These are phyloP conservation scores for Leishmania tarentolae DNA, from an alignment of 208 protist genomes.

Conservation along the genomic window DNA sequence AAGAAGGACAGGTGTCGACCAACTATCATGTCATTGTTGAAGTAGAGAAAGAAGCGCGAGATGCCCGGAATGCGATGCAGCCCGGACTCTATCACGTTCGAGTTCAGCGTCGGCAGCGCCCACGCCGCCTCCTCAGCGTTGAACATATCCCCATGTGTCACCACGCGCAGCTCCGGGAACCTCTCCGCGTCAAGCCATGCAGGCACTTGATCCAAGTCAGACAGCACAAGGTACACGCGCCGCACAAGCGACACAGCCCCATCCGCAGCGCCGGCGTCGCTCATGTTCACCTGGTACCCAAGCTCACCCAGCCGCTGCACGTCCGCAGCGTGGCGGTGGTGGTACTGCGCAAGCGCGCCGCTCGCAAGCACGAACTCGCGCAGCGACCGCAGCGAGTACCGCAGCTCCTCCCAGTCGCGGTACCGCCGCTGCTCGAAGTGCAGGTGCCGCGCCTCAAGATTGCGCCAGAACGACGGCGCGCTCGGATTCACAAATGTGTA, in stretches of 20 bases:
- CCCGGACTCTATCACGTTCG: slow-evolving; percentile 39
- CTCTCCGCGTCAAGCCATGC: slow-evolving; percentile 39
- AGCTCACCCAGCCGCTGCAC: slow-evolving; percentile 26
- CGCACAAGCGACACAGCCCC: slow-evolving; percentile 30
- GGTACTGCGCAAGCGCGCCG: slow-evolving; percentile 30
- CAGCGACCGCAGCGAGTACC: slow-evolving; percentile 52
- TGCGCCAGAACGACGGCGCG: slow-evolving; percentile 32
- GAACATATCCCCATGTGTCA: slow-evolving; percentile 48
- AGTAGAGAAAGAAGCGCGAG: slow-evolving; percentile 52
- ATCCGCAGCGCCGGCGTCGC: slow-evolving; percentile 15
- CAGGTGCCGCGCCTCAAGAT: slow-evolving; percentile 33
- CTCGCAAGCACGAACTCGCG: slow-evolving; percentile 31
- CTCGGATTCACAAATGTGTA: slow-evolving; percentile 63
- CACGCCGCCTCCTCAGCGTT: slow-evolving; percentile 2
- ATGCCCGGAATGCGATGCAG: slow-evolving; percentile 47
- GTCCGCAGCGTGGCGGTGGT: slow-evolving; percentile 22
- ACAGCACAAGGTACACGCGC: slow-evolving; percentile 41
- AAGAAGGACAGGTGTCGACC: slow-evolving; percentile 42
- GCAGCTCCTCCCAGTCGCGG: slow-evolving; percentile 63
- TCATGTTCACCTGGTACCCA: slow-evolving; percentile 28
- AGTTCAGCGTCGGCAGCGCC: slow-evolving; percentile 47
- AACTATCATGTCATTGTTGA: slow-evolving; percentile 58
- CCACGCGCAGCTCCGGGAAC: slow-evolving; percentile 36
- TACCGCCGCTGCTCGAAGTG: slow-evolving; percentile 29
- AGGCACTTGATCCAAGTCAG: slow-evolving; percentile 42